These are phyloP conservation scores for Microbotryomycetes sp. DNA, from an alignment of 1,284 basidiomycete species.

Conservation along the genomic window DNA sequence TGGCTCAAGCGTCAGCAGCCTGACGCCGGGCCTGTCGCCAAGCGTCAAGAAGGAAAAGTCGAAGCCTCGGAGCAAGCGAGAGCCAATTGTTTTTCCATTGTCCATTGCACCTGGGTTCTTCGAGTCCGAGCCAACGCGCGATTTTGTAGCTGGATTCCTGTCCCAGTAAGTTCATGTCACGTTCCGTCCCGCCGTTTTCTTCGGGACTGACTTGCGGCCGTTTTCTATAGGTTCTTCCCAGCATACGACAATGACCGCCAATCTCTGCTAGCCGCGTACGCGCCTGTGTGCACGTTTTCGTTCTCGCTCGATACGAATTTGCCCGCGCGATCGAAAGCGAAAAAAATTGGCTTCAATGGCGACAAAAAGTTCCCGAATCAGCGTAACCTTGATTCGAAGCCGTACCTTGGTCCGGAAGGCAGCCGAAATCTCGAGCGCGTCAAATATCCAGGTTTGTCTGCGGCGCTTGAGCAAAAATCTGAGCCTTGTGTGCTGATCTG, in stretches of 20 bases:
- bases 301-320: conserved; percentile 74
- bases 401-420: conserved; percentile 53
- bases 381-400: conserved; percentile 63
- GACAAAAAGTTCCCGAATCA: conserved; percentile 60
- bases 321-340: conserved; percentile 60
- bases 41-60: conserved; percentile 21
- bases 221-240: conserved; percentile 62
- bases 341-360: conserved; percentile 45
- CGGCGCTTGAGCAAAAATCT: background rate
- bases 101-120: conserved; percentile 67
- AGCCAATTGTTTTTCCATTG: conserved; percentile 55
- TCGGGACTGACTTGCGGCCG: conserved; percentile 1
- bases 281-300: conserved; percentile 78
- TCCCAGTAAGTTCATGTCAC: conserved; percentile 52
- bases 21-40: conserved; percentile 14
- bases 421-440: conserved; percentile 65
- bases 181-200: no score
- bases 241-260: conserved; percentile 70
- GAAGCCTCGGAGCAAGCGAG: conserved; percentile 13
- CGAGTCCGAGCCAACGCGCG: conserved; percentile 56
- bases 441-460: conserved; percentile 46
- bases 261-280: conserved; percentile 65
- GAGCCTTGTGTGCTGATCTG: background rate
- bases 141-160: conserved; percentile 61
- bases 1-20: background rate